These are phyloP conservation scores for Penicillium sp. DNA, from an alignment of 2,329 filamentous ascomycete species.

Conservation along the genomic window DNA sequence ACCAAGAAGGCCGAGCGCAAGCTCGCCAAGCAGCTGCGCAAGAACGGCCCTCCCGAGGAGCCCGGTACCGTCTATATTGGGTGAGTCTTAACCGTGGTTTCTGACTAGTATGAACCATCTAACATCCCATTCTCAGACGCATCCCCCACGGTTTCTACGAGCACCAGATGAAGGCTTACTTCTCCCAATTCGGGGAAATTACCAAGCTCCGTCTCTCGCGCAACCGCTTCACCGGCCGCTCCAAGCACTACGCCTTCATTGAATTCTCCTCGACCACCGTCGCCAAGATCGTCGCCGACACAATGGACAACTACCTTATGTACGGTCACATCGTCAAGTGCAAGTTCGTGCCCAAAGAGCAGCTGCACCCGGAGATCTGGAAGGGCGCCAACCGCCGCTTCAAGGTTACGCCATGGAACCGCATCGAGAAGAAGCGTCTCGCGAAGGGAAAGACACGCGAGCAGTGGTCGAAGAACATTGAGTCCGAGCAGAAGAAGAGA, in stretches of 20 bases:
- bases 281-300: conserved; percentile 88
- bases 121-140: conserved; percentile 48
- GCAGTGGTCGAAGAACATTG: conserved; percentile 73
- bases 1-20: conserved; percentile 49
- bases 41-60: conserved; percentile 42
- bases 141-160: conserved; percentile 97
- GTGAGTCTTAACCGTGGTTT: conserved; percentile 32
- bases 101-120: conserved; percentile 8
- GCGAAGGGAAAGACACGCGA: conserved; percentile 70
- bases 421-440: conserved; percentile 74
- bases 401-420: conserved; percentile 83
- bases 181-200: conserved; percentile 87
- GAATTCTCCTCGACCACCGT: conserved; percentile 76
- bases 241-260: conserved; percentile 92
- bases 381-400: conserved; percentile 88
- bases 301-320: conserved; percentile 96
- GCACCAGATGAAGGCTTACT: conserved; percentile 89
- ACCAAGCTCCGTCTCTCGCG: conserved; percentile 76
- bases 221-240: conserved; percentile 85
- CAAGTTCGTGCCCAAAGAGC: conserved; percentile 70
- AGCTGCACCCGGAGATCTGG: conserved; percentile 78
- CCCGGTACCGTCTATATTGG: conserved; percentile 86
- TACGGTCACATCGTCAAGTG: conserved; percentile 93
- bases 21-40: conserved; percentile 51
- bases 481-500: conserved; percentile 69